These are phyloP conservation scores for Tylopilus subfusipes DNA, from an alignment of 768 basidiomycete species.

Conservation along the genomic window DNA sequence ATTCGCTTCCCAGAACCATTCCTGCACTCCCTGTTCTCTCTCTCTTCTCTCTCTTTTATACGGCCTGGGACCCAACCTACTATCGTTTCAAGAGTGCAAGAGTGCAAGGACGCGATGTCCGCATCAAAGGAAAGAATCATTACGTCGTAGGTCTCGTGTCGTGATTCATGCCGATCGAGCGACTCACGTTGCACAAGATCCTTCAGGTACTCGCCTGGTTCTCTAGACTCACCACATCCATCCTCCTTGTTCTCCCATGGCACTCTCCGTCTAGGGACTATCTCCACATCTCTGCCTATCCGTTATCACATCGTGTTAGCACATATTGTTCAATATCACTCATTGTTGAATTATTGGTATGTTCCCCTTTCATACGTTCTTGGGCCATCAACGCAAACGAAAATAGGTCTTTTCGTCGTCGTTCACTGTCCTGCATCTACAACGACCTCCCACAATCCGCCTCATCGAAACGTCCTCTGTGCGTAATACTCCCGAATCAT, in stretches of 20 bases:
- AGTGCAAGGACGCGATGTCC: slow-evolving; percentile 68
- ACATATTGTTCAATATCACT: slow-evolving; percentile 48
- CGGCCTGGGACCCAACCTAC: slow-evolving; percentile 86
- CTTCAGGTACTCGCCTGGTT: slow-evolving; percentile 62
- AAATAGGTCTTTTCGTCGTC: slow-evolving; percentile 51
- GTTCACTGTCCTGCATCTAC: slow-evolving; percentile 54
- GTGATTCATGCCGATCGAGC: not conserved
- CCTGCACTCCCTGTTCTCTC: slow-evolving; percentile 49
- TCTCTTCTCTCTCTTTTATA: slow-evolving; percentile 68
- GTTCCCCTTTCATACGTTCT: slow-evolving; percentile 21
- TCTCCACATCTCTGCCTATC: slow-evolving; percentile 35
- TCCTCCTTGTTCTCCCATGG: slow-evolving; percentile 42
- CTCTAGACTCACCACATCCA: slow-evolving; percentile 49
- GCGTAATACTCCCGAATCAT: slow-evolving; percentile 41
- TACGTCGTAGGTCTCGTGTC: slow-evolving; percentile 53
- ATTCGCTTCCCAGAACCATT: slow-evolving; percentile 18
- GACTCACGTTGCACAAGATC: slow-evolving; percentile 37
- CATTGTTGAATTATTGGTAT: slow-evolving; percentile 54
- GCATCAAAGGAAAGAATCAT: slow-evolving; percentile 56
- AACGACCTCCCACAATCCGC: slow-evolving; percentile 67
- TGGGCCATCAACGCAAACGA: not conserved
- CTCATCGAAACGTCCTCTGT: slow-evolving; percentile 54
- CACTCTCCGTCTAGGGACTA: slow-evolving; percentile 39
- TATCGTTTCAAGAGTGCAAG: slow-evolving; percentile 52
- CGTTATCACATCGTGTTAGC: slow-evolving; percentile 34